A percentile compares a stretch with the other conserved stretches of the same genome.
Evolutionary conservation across 2,329 filamentous ascomycete genomes (phyloP).

Genomic region (Scopulariopsis brevicaulis): DNA sequence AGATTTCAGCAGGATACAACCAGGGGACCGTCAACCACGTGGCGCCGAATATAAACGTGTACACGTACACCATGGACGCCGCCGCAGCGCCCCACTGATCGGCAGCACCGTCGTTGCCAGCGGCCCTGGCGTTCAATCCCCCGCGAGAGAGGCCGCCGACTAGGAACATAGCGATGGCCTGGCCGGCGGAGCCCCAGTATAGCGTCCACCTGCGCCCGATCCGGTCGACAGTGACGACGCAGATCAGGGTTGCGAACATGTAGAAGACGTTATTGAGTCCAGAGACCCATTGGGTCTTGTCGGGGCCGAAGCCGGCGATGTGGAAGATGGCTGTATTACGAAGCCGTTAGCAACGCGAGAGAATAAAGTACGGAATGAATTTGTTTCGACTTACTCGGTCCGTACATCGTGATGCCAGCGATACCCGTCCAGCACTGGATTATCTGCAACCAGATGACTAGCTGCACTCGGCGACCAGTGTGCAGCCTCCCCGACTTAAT

Average conservation of each 20-base stretch:
- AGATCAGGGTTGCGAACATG: conserved; percentile 31
- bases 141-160: conserved; percentile 46
- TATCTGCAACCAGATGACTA: conserved; percentile 62
- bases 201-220: conserved; percentile 30
- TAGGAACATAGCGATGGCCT: conserved; percentile 45
- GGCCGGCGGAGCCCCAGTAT: conserved; percentile 30
- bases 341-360: neutral
- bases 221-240: conserved; percentile 25
- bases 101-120: conserved; percentile 22
- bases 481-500: conserved; percentile 54
- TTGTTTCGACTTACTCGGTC: conserved; percentile 13
- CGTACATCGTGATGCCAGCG: conserved; percentile 54
- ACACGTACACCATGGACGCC: conserved; percentile 57
- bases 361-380: neutral
- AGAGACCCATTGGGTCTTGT: conserved; percentile 52
- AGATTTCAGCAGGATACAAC: conserved; percentile 54
- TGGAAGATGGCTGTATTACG: conserved; percentile 41
- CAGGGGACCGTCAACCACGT: conserved; percentile 58
- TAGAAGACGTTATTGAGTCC: conserved; percentile 37
- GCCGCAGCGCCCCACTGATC: conserved; percentile 53
- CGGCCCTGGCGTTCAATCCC: conserved; percentile 29
- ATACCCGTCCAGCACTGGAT: conserved; percentile 63
- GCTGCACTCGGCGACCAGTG: conserved; percentile 54
- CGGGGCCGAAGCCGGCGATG: conserved; percentile 52
- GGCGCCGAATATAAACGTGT: conserved; percentile 49